Conservation (phyloP, 106 monocot genomes). For the Phalaenopsis aphrodite region DNA sequence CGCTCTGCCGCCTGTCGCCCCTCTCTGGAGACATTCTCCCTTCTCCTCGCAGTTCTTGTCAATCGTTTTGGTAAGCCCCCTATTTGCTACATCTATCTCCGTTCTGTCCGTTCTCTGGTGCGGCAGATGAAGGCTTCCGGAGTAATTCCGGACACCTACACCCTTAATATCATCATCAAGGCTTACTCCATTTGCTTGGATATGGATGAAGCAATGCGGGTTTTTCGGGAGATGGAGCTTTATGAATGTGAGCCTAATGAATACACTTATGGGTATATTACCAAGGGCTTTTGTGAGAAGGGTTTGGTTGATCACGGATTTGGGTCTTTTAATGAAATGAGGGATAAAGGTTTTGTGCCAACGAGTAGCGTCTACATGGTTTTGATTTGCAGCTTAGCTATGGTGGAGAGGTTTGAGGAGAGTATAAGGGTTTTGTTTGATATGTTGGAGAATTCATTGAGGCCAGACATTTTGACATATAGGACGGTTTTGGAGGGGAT, state of each 20-base stretch:
- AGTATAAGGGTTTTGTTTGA: slow-evolving; percentile 51
- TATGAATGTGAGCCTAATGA: slow-evolving; percentile 81
- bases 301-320: slow-evolving; percentile 52
- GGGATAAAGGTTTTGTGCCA: slow-evolving; percentile 66
- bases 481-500: slow-evolving; percentile 80
- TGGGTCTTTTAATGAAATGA: slow-evolving; percentile 62
- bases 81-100: slow-evolving; percentile 64
- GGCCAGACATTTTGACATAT: slow-evolving; percentile 71
- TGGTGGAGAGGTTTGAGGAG: slow-evolving; percentile 70
- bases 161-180: slow-evolving; percentile 73
- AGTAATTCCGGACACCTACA: slow-evolving; percentile 53
- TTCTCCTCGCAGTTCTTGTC: slow-evolving; percentile 61
- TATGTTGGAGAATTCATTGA: slow-evolving; percentile 50
- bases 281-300: slow-evolving; percentile 75
- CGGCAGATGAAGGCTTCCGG: slow-evolving; percentile 80
- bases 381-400: slow-evolving; percentile 47
- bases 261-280: slow-evolving; percentile 69
- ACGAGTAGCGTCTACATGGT: slow-evolving; percentile 58
- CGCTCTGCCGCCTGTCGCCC: slow-evolving; percentile 25
- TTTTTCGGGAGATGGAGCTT: slow-evolving; percentile 72
- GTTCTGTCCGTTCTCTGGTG: slow-evolving; percentile 59
- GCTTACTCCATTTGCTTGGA: slow-evolving; percentile 69
- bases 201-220: slow-evolving; percentile 69
- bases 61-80: slow-evolving; percentile 56
- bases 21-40: slow-evolving; percentile 53